Base-by-base conservation (phyloP, 225 moss, liverwort and hornwort genomes). In the Antitrichia curtipendula region DNA sequence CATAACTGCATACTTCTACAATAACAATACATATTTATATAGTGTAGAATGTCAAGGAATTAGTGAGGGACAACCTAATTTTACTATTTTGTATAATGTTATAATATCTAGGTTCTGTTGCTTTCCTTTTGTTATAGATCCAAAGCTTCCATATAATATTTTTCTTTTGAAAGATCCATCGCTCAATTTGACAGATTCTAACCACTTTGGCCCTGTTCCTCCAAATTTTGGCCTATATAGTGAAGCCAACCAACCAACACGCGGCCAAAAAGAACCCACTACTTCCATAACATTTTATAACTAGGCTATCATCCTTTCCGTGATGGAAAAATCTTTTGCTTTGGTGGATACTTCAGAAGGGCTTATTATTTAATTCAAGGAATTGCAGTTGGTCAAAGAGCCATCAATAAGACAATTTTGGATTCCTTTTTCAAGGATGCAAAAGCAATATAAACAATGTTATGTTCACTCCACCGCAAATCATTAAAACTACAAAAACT, bases 91-190 rank as follows among this genome's bases (percentile, higher is more conserved):
- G n/a, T n/a, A n/a, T n/a, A n/a, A n/a, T n/a, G n/a, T 64, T 36
- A 64, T 1, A 1, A 0, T 6, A n/a, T 66, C 0, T 38, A 11
- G 10, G 0, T 14, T 36, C 3, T 0, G 3, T 18, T 24, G 24
- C 40, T 69, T 40, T 69, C 40, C 8, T 40, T 40, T 14, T 24
- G 8, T 24, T 24, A 14, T 3, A 24, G 5, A 69, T 40, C 5
- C 7, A 70, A 3, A 66, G 66, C 7, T 66, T 66, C n/a, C 6
- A n/a, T n/a, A n/a, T n/a, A n/a, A n/a, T n/a, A n/a, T n/a, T n/a
- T n/a, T n/a, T n/a, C n/a, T n/a, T n/a, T n/a, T n/a, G n/a, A n/a
- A n/a, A n/a, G n/a, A n/a, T n/a, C n/a, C n/a, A n/a, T n/a, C n/a
- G n/a, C n/a, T n/a, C n/a, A n/a, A n/a, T n/a, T n/a, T n/a, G n/a